A percentile compares a stretch with the other conserved stretches of the same genome.
Evolutionary conservation across 768 basidiomycete genomes (phyloP).

Genomic region (Calocybe indica): DNA sequence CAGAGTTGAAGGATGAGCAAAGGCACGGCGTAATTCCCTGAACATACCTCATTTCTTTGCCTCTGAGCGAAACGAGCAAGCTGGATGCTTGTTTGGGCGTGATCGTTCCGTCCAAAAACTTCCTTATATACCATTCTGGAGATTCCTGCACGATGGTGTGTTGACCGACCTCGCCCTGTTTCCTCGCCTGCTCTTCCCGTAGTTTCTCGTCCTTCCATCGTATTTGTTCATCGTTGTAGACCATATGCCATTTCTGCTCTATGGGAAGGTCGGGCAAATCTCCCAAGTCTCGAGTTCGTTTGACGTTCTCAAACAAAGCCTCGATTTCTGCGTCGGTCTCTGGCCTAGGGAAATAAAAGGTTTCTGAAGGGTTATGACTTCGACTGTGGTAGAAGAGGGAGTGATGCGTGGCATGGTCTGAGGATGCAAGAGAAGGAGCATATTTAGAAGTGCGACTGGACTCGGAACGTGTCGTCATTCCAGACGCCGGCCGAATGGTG

Average conservation of each 20-base stretch:
- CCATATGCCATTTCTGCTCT: conserved; percentile 90
- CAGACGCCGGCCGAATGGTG: conserved; percentile 45
- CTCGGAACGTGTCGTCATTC: conserved; percentile 51
- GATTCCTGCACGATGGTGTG: conserved; percentile 55
- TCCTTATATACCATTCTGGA: conserved; percentile 91
- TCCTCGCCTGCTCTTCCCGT: conserved; percentile 55
- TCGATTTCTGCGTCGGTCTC: conserved; percentile 74
- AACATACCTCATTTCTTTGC: conserved; percentile 71
- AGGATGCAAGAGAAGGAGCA: conserved; percentile 47
- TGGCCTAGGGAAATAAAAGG: conserved; percentile 76
- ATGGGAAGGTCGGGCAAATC: conserved; percentile 55
- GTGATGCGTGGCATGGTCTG: conserved; percentile 36
- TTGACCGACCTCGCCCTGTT: conserved; percentile 54
- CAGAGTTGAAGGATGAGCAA: conserved; percentile 10
- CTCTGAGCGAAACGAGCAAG: conserved; percentile 71
- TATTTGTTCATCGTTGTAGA: conserved; percentile 76
- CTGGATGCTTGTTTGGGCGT: conserved; percentile 75
- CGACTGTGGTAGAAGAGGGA: conserved; percentile 49
- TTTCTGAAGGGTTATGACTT: conserved; percentile 42
- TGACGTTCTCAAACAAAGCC: conserved; percentile 71
- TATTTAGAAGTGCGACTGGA: conserved; percentile 56
- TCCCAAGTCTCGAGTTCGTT: conserved; percentile 59
- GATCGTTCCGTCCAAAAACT: conserved; percentile 82
- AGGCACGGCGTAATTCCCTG: not conserved
- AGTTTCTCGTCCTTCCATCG: conserved; percentile 71